A percentile compares a stretch with the other conserved stretches of the same genome.
Evolutionary conservation across 495 filamentous ascomycete genomes (phyloP).

Genomic region (Chaetomidium leptoderma): DNA sequence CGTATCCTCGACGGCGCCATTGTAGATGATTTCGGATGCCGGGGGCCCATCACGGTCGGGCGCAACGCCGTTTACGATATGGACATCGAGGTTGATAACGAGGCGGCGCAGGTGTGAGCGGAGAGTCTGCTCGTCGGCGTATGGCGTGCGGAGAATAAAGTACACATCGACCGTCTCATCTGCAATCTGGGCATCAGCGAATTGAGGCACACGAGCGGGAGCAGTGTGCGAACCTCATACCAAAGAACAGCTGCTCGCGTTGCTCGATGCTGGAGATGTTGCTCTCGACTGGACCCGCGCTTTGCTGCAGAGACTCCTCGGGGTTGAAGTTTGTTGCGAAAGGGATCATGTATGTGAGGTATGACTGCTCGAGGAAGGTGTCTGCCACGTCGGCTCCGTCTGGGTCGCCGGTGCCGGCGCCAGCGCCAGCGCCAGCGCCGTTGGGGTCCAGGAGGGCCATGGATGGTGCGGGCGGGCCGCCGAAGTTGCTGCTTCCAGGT

Average conservation of each 20-base stretch:
- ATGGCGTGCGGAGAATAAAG: conserved; percentile 64
- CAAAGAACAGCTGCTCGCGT: conserved; percentile 58
- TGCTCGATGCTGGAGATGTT: conserved; percentile 47
- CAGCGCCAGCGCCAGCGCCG: conserved; percentile 19
- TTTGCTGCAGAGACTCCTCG: conserved; percentile 51
- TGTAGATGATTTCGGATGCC: conserved; percentile 62
- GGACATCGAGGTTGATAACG: conserved; percentile 64
- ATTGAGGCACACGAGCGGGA: conserved; percentile 39
- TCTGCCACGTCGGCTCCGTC: conserved; percentile 11
- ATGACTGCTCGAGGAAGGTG: conserved; percentile 68
- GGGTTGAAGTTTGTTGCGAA: conserved; percentile 62
- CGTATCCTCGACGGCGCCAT: conserved; percentile 53
- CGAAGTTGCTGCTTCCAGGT: neutral
- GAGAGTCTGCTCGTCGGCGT: conserved; percentile 55
- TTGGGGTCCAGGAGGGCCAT: neutral
- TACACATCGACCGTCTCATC: conserved; percentile 76
- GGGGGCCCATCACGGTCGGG: conserved; percentile 44
- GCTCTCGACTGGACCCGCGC: conserved; percentile 38
- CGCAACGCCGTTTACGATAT: conserved; percentile 58
- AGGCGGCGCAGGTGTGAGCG: conserved; percentile 59
- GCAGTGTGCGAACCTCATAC: conserved; percentile 48
- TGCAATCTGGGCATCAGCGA: conserved; percentile 61
- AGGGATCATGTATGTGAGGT: conserved; percentile 75
- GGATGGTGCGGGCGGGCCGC: neutral
- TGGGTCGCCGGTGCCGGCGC: conserved; percentile 3